phyloP scores from a whole-genome alignment of 345 rosid genomes.

The Ceriops tagal region DNA sequence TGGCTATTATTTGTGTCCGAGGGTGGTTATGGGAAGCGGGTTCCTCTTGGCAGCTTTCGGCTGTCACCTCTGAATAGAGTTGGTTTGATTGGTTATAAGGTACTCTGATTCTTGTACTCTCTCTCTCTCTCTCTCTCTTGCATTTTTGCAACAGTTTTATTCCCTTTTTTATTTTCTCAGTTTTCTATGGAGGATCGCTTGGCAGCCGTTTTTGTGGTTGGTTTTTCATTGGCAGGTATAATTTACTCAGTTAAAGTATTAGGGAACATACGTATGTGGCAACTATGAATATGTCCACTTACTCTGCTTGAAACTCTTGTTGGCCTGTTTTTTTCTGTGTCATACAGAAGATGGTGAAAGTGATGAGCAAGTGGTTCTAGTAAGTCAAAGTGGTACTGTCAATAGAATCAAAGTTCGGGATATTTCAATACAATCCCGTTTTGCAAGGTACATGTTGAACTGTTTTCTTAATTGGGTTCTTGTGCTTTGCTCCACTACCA shows the following conservation, averaged over 20 bases:
- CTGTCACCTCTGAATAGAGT: conserved; percentile 59
- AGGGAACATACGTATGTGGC: not conserved
- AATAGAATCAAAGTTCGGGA: conserved; percentile 90
- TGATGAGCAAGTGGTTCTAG: conserved; percentile 88
- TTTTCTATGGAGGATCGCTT: conserved; percentile 68
- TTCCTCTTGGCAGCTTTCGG: conserved; percentile 74
- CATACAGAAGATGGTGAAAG: conserved; percentile 79
- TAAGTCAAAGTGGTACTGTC: conserved; percentile 89
- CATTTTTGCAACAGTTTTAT: not conserved
- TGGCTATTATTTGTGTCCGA: conserved; percentile 88
- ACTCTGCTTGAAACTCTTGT: not conserved
- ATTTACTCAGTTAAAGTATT: conserved; percentile 1
- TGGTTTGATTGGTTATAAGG: conserved; percentile 86
- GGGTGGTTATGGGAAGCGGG: conserved; percentile 91
- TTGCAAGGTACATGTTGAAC: conserved; percentile 53
- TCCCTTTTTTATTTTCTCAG: conserved; percentile 30
- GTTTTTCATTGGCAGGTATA: conserved; percentile 77
- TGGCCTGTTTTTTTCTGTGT: conserved; percentile 8
- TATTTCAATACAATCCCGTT: conserved; percentile 84
- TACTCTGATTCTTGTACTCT: conserved; percentile 19
- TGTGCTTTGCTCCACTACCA: not conserved
- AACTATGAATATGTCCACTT: not conserved
- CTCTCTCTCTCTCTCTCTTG: conserved; percentile 1
- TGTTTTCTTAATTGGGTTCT: not conserved
- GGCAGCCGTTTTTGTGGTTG: conserved; percentile 88